Evolutionary conservation across 2,329 filamentous ascomycete species (phyloP).

Genomic region (Bipolaris cookei): DNA sequence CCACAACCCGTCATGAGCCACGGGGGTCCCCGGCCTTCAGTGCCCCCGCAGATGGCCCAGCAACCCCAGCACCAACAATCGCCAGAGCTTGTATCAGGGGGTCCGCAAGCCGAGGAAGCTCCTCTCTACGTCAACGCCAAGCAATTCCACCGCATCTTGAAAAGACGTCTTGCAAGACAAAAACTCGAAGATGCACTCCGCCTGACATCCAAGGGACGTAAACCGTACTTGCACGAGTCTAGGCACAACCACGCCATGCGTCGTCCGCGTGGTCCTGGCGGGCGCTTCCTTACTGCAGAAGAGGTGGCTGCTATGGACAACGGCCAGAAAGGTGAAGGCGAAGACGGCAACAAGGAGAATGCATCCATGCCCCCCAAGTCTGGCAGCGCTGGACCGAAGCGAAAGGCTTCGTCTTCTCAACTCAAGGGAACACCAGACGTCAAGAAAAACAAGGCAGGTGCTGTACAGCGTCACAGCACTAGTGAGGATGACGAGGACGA

Average conservation of each 20-base stretch:
- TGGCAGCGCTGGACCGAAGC: slow-evolving; percentile 34
- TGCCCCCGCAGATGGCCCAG: slow-evolving; percentile 59
- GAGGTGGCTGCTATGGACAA: slow-evolving; percentile 88
- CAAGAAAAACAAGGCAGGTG: slow-evolving; percentile 60
- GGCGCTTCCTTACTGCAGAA: slow-evolving; percentile 93
- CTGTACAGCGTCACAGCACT: slow-evolving; percentile 50
- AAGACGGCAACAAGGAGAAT: slow-evolving; percentile 51
- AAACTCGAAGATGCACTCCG: slow-evolving; percentile 91
- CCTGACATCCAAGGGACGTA: slow-evolving; percentile 91
- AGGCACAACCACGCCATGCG: slow-evolving; percentile 99
- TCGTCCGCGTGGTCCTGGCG: slow-evolving; percentile 88
- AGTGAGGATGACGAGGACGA: slow-evolving; percentile 61
- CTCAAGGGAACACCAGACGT: slow-evolving; percentile 41
- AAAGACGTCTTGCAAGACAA: slow-evolving; percentile 89
- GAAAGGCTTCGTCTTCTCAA: slow-evolving; percentile 41
- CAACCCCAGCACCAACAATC: slow-evolving; percentile 75
- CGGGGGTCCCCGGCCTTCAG: slow-evolving; percentile 59
- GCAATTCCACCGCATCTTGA: slow-evolving; percentile 96
- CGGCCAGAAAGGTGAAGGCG: slow-evolving; percentile 34
- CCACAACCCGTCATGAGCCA: slow-evolving; percentile 80
- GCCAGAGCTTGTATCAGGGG: slow-evolving; percentile 75
- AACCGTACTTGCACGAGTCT: slow-evolving; percentile 96
- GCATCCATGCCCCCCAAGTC: slow-evolving; percentile 36
- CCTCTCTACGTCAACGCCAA: slow-evolving; percentile 98
- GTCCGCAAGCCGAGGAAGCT: slow-evolving; percentile 77